Percentiles rank a stretch among this genome's conserved stretches.
Evolutionary conservation across 2,329 filamentous ascomycete species (phyloP).

Genomic region (Sclerotinia minor): DNA sequence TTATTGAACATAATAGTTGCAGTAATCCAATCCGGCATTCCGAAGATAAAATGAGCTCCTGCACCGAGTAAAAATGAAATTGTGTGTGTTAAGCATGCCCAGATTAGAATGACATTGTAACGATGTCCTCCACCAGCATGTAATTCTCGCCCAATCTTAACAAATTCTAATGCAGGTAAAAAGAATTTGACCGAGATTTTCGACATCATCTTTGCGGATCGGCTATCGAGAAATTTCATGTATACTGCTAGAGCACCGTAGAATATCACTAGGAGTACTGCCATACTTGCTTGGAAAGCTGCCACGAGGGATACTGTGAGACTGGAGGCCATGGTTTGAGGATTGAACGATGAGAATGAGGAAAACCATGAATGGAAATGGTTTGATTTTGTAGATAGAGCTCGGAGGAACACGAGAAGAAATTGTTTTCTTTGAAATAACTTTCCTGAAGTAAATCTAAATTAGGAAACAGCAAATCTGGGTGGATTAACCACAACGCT

Average conservation of each 20-base stretch:
- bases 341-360: not conserved
- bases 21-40: conserved; percentile 50
- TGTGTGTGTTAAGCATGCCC: conserved; percentile 46
- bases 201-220: conserved; percentile 47
- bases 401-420: not conserved
- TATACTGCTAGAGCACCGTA: conserved; percentile 48
- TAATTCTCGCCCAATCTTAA: conserved; percentile 48
- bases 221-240: conserved; percentile 44
- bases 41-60: conserved; percentile 43
- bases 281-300: conserved; percentile 50
- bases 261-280: conserved; percentile 49
- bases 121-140: conserved; percentile 43
- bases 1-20: conserved; percentile 53
- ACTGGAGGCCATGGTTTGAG: conserved; percentile 28
- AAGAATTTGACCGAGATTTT: conserved; percentile 51
- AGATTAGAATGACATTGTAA: conserved; percentile 46
- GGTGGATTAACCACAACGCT: not conserved
- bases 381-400: not conserved
- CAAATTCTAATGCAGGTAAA: conserved; percentile 49
- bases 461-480: not conserved
- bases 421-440: not conserved
- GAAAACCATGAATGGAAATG: not conserved
- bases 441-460: not conserved
- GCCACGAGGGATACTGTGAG: conserved; percentile 46
- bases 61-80: conserved; percentile 47